Evolutionary conservation across 2,329 filamentous ascomycete species (phyloP).

Genomic region (Diplodia sapinea): DNA sequence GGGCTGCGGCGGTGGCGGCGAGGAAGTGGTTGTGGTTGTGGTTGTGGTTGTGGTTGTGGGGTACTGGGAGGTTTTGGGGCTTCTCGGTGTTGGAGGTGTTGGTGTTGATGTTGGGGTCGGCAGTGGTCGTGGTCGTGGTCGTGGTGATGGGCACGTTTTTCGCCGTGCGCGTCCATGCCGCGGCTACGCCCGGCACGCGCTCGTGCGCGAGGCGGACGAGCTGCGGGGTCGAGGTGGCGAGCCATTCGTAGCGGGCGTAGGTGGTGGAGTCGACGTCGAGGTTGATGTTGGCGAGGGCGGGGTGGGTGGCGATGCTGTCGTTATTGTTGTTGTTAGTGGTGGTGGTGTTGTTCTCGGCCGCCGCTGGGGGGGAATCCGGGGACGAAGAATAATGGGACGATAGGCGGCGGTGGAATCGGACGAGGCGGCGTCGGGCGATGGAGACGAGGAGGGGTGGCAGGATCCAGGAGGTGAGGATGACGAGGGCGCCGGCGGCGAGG

Average conservation of each 20-base stretch:
- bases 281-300: neutral
- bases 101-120: too few species aligned
- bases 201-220: constrained; percentile 32
- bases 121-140: too few species aligned
- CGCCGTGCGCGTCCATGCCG: constrained; percentile 31
- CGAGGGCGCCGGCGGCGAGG: constrained; percentile 34
- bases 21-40: too few species aligned
- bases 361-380: neutral
- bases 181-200: constrained; percentile 1
- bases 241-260: constrained; percentile 34
- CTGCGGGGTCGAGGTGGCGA: constrained; percentile 31
- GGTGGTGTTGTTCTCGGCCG: too few species aligned
- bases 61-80: neutral
- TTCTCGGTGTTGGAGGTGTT: too few species aligned
- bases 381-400: neutral
- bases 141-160: constrained; percentile 14
- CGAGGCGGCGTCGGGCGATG: neutral
- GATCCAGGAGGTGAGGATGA: constrained; percentile 35
- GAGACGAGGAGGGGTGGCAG: constrained; percentile 9
- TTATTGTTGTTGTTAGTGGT: neutral
- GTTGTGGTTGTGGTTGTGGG: neutral
- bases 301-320: neutral
- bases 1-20: neutral
- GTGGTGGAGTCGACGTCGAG: neutral
- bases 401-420: neutral